Evolutionary conservation across 2,329 filamentous ascomycete species (phyloP), one percentile per base, ranked within the genome.

Genomic region (Fusarium sp.): DNA sequence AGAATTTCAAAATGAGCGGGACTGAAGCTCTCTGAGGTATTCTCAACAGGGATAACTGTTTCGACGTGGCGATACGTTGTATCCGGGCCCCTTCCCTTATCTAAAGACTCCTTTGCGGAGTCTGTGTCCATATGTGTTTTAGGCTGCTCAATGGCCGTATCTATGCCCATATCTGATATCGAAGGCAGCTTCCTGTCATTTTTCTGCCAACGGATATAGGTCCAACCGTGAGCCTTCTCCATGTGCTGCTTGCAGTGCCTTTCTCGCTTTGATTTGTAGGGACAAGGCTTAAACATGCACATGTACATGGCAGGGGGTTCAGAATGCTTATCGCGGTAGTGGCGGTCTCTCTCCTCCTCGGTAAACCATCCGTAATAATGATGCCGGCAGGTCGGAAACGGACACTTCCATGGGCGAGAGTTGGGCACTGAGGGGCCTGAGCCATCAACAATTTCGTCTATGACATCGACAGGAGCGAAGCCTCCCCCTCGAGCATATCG

Each of bases 221-320:
- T 87, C 93, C 94, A 97, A 64, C 92, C 92, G 79, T 98, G 96
- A 2, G 94, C 92, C 83, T 98, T 98, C 85, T 98, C 95, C 95
- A 98, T 97, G 84, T 98, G 95, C 83, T 97, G 95, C 82, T 97
- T 98, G 88, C 94, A 97, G 83, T 98, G 97, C 70, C 93, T 96
- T 85, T 97, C 93, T 66, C 96, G 92, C 87, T 98, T 98, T 16
- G 95, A 97, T 79, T 94, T 93, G 86, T 98, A 98, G 1, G 93
- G 91, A 87, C 96, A 98, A 28, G 92, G 92, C 76, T 90, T 88
- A 83, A 89, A 98, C 52, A 91, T 84, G 84, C 96, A 99, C 83
- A 94, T 91, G 82, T 91, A 97, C 85, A 96, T 91, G 46, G 90
- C 87, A 7, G 96, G 95, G 40, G 91, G 87, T 58, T 89, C 84